phyloP scores from a whole-genome alignment of 495 filamentous ascomycete species.

The Hypoxylon lienhwacheense region DNA sequence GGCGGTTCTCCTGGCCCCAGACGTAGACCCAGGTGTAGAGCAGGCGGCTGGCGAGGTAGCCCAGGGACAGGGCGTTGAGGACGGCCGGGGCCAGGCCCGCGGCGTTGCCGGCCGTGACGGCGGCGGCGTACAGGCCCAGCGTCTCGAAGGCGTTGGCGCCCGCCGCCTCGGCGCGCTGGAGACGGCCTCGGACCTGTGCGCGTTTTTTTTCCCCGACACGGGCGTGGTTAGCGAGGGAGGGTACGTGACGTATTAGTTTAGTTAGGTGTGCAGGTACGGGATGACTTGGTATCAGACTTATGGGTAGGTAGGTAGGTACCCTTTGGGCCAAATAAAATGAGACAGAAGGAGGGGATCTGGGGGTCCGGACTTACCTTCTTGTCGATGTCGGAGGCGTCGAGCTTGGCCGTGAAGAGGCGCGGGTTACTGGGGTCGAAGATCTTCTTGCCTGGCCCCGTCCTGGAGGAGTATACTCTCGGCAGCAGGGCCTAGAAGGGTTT shows the following conservation, averaged over 20 bases:
- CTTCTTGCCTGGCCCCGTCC: slow-evolving; percentile 37
- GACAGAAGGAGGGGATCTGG: too few species aligned
- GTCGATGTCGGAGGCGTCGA: slow-evolving; percentile 47
- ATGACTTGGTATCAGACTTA: too few species aligned
- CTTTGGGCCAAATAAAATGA: too few species aligned
- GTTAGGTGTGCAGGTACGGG: too few species aligned
- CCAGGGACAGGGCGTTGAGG: slow-evolving; percentile 47
- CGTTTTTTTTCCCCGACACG: too few species aligned
- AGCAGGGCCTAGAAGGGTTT: slow-evolving; percentile 20
- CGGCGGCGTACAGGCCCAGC: slow-evolving; percentile 52
- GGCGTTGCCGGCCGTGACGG: slow-evolving; percentile 53
- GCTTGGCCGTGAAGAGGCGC: slow-evolving; percentile 34
- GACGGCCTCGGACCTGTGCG: too few species aligned
- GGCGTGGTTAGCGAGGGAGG: too few species aligned
- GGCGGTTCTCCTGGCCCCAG: slow-evolving; percentile 42
- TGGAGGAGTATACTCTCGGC: slow-evolving; percentile 48
- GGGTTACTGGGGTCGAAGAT: slow-evolving; percentile 39
- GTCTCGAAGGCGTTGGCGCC: slow-evolving; percentile 54
- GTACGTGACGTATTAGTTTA: too few species aligned
- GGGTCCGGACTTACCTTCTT: slow-evolving; percentile 41
- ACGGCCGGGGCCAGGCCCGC: slow-evolving; percentile 37
- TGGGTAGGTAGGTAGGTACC: too few species aligned
- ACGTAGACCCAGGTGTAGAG: slow-evolving; percentile 54
- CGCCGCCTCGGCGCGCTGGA: slow-evolving; percentile 54
- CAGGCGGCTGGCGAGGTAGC: slow-evolving; percentile 47